A percentile compares a stretch with the other conserved stretches of the same genome.
phyloP scores from a whole-genome alignment of 768 basidiomycete species.

The Hypholoma sublateritium region DNA sequence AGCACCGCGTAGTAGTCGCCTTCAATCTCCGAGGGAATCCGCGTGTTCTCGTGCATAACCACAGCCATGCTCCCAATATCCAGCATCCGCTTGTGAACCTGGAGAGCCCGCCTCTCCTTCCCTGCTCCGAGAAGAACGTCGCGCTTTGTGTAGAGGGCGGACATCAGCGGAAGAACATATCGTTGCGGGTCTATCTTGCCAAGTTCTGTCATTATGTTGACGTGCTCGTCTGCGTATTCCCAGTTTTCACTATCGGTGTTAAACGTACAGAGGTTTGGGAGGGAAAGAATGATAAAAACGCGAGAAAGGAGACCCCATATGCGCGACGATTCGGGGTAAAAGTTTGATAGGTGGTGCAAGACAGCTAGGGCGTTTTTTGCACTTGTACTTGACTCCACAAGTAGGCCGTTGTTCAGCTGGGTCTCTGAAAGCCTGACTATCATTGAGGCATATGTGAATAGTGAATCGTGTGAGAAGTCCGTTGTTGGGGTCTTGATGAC shows the following conservation, averaged over 20 bases:
- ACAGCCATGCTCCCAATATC: not conserved
- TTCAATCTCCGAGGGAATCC: slow-evolving; percentile 1
- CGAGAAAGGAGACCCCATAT: not conserved
- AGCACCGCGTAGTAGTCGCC: slow-evolving; percentile 1
- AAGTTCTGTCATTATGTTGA: not conserved
- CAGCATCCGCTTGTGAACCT: not conserved
- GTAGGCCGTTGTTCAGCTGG: too few relatives aligned
- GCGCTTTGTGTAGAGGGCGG: not conserved
- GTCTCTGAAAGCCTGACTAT: too few relatives aligned
- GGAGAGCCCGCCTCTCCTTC: not conserved
- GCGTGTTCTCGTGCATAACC: not conserved
- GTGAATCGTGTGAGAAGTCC: too few relatives aligned
- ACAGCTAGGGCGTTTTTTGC: not conserved
- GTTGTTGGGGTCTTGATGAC: too few relatives aligned
- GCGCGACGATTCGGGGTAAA: not conserved
- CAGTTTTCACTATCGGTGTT: not conserved
- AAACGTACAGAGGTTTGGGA: not conserved
- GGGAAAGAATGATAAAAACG: not conserved
- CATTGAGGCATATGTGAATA: too few relatives aligned
- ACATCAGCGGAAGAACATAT: not conserved
- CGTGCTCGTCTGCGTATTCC: not conserved
- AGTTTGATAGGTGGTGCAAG: not conserved
- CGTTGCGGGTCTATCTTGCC: not conserved
- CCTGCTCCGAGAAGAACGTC: not conserved
- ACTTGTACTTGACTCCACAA: too few relatives aligned